Conservation (phyloP, 2,329 filamentous ascomycete species). For the Gremmenia infestans region DNA sequence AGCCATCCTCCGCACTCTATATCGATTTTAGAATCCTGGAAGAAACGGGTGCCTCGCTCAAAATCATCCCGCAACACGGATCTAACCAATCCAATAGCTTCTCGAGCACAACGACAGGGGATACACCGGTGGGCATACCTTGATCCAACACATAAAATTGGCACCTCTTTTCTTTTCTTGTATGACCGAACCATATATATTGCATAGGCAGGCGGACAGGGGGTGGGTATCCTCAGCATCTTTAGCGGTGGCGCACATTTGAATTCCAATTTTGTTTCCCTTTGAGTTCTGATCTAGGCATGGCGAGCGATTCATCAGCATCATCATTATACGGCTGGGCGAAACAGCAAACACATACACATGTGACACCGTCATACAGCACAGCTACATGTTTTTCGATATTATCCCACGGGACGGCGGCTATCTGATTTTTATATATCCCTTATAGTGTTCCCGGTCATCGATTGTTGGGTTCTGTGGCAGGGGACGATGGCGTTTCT, state of each 20-base stretch:
- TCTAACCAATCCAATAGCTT: constrained; percentile 14
- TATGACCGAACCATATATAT: constrained; percentile 20
- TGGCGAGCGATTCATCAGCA: not conserved
- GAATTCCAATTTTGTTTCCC: not conserved
- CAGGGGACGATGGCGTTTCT: not conserved
- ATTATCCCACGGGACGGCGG: not conserved
- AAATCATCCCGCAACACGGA: constrained; percentile 11
- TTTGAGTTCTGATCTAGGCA: not conserved
- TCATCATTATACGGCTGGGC: not conserved
- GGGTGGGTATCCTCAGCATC: constrained; percentile 5
- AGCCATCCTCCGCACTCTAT: constrained; percentile 68
- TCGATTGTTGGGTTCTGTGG: not conserved
- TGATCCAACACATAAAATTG: not conserved
- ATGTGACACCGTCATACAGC: not conserved
- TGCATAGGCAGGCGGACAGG: constrained; percentile 17
- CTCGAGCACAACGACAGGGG: constrained; percentile 15
- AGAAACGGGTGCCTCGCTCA: constrained; percentile 18
- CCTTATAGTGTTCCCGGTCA: not conserved
- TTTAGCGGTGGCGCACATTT: constrained; percentile 5
- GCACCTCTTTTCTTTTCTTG: constrained; percentile 7
- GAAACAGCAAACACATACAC: not conserved
- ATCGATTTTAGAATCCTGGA: constrained; percentile 72
- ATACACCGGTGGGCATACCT: constrained; percentile 7
- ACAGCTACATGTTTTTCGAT: not conserved
- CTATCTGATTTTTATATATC: not conserved